Base-by-base conservation (phyloP, 176 grass and related monocot species). In the Paspalum vaginatum region DNA sequence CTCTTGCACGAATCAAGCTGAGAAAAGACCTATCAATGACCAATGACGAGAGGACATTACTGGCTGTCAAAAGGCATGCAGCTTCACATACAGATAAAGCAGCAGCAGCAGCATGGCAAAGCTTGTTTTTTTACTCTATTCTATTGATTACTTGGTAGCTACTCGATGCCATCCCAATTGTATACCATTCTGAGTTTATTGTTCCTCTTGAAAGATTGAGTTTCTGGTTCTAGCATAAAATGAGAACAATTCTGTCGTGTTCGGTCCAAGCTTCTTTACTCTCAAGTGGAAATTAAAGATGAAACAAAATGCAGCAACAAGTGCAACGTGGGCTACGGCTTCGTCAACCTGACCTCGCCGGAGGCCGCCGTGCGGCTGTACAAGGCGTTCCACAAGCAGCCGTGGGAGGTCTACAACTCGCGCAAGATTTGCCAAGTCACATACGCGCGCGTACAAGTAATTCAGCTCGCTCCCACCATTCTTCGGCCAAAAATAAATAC, bases 401-500 rank as follows among this genome's bases (percentile, higher is more conserved):
- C 97, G 3, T 99, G 97, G 97, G 97, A 99, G 68, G 97, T 96
- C 13, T 96, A 90, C 85, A 99, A 99, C 87, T 96, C 97, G 54
- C 84, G 93, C 62, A 99, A 99, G 88, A 99, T 99, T 71, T 99
- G 97, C 85, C 97, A 99, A 80, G 97, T 99, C 40, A 99, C 97
- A 8, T 99, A 99, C 64, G 97, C 97, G n/a, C 97, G 97, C 17
- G 72, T 99, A 60, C 97, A 99, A 57, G 97, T 99, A 70, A 49
- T 7, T 12, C 5, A n/a, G 5, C 41, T 11, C 45, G 6, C 40
- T 2, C 0, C 38, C 43, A 8, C 62, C 13, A 14, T 47, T 38
- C 40, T 60, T n/a, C 37, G 32, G 4, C 49, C 4, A 32, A 32
- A 17, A 25, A 18, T n/a, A n/a, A n/a, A n/a, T n/a, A n/a, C n/a